Evolutionary conservation across 495 filamentous ascomycete species (phyloP), one percentile per base, ranked within the genome.

Genomic region (Bacidia rubella): DNA sequence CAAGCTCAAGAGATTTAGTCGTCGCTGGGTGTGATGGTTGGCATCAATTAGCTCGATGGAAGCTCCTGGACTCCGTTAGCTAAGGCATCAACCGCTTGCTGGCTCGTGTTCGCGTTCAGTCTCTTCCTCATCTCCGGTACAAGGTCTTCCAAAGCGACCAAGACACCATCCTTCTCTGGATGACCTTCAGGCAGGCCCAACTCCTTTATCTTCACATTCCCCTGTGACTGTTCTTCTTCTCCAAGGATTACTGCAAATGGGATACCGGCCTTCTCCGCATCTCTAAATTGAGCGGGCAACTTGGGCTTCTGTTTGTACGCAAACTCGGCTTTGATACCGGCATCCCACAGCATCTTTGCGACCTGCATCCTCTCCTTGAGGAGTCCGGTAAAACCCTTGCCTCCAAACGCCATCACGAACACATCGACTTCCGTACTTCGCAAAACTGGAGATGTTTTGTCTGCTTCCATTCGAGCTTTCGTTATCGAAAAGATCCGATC

Each of bases 401-500:
- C 85, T 54, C 90, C 90, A 61, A 95, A 87, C 0, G 87, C 87
- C 86, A 96, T 95, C 57, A 96, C 81, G 67, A 76, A 94, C 48
- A 85, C 86, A 62, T 94, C 86, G 1, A 87, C 80, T 65, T 95
- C 86, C 57, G 80, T 89, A 47, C 67, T 74, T 46, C 82, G 79
- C 39, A 82, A 63, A 12, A 63, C 58, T 22, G 70, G 66, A 9
- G 66, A 56, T 22, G 51, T 64, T 57, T 78, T 73, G 57, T 83
- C 76, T 47, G 74, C 73, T 57, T 76, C 78, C 64, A 82, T 74
- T n/a, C 80, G 76, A 10, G 85, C 81, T 67, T 90, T 87, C 32
- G 79, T 87, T 66, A 96, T 86, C 45, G 83, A 86, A 69, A 94
- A 95, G 60, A 97, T 96, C 48, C 90, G 83, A 67, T 96, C 90